These are phyloP conservation scores for Desmodesmus armatus DNA, from an alignment of 139 green algal genomes.

Conservation along the genomic window DNA sequence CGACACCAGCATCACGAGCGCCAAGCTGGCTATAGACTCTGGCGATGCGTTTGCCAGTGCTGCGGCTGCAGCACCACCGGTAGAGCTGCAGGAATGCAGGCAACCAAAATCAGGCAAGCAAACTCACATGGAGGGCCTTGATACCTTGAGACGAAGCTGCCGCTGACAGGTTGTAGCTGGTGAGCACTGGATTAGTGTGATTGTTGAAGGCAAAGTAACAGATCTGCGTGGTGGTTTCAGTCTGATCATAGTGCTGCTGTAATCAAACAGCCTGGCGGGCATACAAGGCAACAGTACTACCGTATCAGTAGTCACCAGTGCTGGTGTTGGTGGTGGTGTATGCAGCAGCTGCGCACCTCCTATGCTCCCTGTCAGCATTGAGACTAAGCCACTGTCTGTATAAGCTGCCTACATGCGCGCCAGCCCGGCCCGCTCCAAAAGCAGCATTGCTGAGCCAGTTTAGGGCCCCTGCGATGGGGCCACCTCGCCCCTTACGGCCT, in stretches of 20 bases:
- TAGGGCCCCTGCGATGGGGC: slow-evolving; percentile 1
- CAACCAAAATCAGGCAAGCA: not conserved
- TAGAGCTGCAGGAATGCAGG: not conserved
- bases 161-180: not conserved
- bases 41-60: not conserved
- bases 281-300: no score
- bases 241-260: not conserved
- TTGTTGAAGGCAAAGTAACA: not conserved
- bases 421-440: slow-evolving; percentile 13
- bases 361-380: no score
- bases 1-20: slow-evolving; percentile 16
- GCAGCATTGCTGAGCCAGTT: slow-evolving; percentile 28
- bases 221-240: not conserved
- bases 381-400: slow-evolving; percentile 28
- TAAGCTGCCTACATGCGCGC: not conserved
- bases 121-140: not conserved
- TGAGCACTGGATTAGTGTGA: not conserved
- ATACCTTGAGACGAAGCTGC: not conserved
- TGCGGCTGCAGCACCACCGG: not conserved
- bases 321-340: slow-evolving; percentile 11
- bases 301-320: no score
- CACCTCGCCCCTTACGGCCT: not conserved
- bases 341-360: no score
- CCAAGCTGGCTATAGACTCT: not conserved
- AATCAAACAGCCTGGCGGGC: no score